Evolutionary conservation across 345 rosid genomes (phyloP), one percentile per base, ranked within the genome.

Genomic region (Gossypium thurberi): DNA sequence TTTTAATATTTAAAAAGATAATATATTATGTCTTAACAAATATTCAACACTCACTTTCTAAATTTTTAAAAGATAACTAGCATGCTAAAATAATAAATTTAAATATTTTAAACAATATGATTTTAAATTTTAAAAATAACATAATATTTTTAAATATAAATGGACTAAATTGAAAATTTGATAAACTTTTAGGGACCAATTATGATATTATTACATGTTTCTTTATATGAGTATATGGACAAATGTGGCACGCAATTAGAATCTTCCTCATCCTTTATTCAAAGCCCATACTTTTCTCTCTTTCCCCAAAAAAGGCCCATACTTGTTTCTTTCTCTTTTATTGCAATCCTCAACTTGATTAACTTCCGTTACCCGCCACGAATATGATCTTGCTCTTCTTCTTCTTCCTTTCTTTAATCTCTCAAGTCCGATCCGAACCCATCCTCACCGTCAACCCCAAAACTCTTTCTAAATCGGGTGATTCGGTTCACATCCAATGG

Each of bases 401-500:
- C 82, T 28, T 76, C 59, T 12, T 73, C 72, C 48, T 73, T 76
- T 64, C 67, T 81, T 80, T 52, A 77, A 76, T n/a, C 76, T 64
- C n/a, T 68, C 76, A 76, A 28, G 64, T 84, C 6, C 66, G 75
- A 67, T 77, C 88, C 72, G 71, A 59, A 61, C 79, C 75, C 20
- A 82, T 80, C 6, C 78, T 94, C 74, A 69, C 87, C 10, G 17
- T 84, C 8, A 66, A 85, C 57, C 94, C 97, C 0, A 85, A 75
- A 71, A 62, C 75, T 63, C 78, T 94, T 11, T 71, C 78, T 28
- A 87, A 81, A 65, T 85, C 97, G 11, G 94, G 96, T 74, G 94
- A 90, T 73, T 50, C 75, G 4, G 83, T 91, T 65, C 72, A 65
- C 14, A 81, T 94, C 80, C 65, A 77, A 77, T 94, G 98, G 98